phyloP scores from a whole-genome alignment of 108 stramenopile genomes.

The Chaetoceros muelleri region DNA sequence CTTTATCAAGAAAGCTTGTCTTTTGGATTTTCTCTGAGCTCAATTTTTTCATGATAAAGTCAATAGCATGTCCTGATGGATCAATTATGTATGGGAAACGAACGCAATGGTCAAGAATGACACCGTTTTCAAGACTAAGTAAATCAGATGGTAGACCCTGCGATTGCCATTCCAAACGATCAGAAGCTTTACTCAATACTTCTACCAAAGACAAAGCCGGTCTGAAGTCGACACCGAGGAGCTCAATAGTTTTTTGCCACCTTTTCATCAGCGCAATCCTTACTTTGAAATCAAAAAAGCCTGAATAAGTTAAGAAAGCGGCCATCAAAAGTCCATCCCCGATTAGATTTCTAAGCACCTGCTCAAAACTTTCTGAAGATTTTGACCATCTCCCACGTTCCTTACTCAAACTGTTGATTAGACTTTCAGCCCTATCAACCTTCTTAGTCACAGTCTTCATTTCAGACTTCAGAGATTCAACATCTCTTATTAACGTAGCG shows the following conservation, averaged over 20 bases:
- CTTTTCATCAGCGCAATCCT: conserved; percentile 48
- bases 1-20: conserved; percentile 92
- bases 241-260: conserved; percentile 72
- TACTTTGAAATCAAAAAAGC: conserved; percentile 85
- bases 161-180: conserved; percentile 83
- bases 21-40: conserved; percentile 80
- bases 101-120: conserved; percentile 80
- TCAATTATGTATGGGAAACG: conserved; percentile 97
- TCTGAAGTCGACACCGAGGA: conserved; percentile 80
- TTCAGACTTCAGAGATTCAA: conserved; percentile 91
- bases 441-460: conserved; percentile 87
- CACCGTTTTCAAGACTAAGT: conserved; percentile 92
- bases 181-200: conserved; percentile 79
- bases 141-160: conserved; percentile 88
- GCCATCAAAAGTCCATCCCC: conserved; percentile 90
- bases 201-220: conserved; percentile 81
- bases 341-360: conserved; percentile 72
- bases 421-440: conserved; percentile 88
- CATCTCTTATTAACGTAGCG: conserved; percentile 88
- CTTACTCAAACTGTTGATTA: conserved; percentile 83
- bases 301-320: conserved; percentile 90
- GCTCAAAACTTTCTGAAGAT: conserved; percentile 76
- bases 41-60: conserved; percentile 84
- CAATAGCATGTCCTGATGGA: conserved; percentile 92
- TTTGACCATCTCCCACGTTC: conserved; percentile 96